Evolutionary conservation across 2,329 filamentous ascomycete genomes (phyloP), one percentile per base, ranked within the genome.

Genomic region (Fusarium sublunatum): DNA sequence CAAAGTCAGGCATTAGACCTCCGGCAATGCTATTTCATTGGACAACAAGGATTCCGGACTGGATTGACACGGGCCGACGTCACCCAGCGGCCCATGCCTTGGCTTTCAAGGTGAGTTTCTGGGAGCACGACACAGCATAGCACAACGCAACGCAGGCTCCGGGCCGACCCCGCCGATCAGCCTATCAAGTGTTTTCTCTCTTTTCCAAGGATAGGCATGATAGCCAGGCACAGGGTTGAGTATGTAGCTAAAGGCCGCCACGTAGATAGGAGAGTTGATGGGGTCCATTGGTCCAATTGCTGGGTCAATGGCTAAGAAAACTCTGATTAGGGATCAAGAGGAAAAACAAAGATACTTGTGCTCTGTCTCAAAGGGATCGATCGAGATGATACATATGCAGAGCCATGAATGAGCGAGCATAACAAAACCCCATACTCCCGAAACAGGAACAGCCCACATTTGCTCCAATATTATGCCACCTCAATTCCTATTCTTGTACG

Each of bases 381-480:
- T 60, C 57, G 55, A 46, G 42, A 53, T 60, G 36, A 11, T 22
- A 42, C 40, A 46, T 13, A 39, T 58, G 40, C n/a, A 11, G 13
- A 26, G 19, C 19, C 31, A 51, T 31, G 51, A 53, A 40, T 44
- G 36, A 46, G 41, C 13, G 53, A 53, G 61, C 61, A 65, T 62
- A 42, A 54, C 39, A 63, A 44, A 44, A 51, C 54, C 61, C 61
- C 61, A 49, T 66, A 57, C 36, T 49, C 48, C 45, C 53, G 62
- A 63, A 65, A 65, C 62, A 63, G 52, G 59, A 65, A 65, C 62
- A 63, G 52, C 53, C 62, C 58, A 66, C 46, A 48, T 10, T 49
- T 51, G 43, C 50, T 45, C 60, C 56, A 60, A 19, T 60, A 48
- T 56, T 47, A 45, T 60, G 19, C 39, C 26, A 32, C 36, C 31